Evolutionary conservation across 202 grass and related monocot genomes (phyloP).

Genomic region (Hordeum pubiflorum): DNA sequence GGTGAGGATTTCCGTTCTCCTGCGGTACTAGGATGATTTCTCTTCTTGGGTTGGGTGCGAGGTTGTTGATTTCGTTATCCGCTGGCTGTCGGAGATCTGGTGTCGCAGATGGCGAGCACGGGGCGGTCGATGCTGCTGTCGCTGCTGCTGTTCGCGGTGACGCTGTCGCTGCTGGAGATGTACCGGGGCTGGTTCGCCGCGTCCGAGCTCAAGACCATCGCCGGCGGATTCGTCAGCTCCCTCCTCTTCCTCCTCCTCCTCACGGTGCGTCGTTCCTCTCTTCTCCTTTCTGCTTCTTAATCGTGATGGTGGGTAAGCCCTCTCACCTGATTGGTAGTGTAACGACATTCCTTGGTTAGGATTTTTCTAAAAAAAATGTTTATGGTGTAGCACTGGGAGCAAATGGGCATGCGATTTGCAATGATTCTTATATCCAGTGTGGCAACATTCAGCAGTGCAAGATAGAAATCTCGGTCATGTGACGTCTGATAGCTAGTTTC

Average conservation of each 20-base stretch:
- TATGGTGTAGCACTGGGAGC: not conserved
- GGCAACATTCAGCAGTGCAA: not conserved
- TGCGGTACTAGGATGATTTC: no score
- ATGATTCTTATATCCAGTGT: not conserved
- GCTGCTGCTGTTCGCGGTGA: conserved; percentile 67
- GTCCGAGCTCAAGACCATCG: conserved; percentile 88
- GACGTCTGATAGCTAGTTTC: not conserved
- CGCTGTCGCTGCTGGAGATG: conserved; percentile 88
- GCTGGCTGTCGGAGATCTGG: not conserved
- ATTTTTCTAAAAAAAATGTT: not conserved
- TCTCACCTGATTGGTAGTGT: not conserved
- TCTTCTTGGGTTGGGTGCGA: not conserved
- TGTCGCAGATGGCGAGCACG: conserved; percentile 49
- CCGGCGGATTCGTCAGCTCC: conserved; percentile 74
- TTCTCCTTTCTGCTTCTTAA: not conserved
- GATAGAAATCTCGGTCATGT: not conserved
- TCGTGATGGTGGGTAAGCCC: not conserved
- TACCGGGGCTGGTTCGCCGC: conserved; percentile 66
- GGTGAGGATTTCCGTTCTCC: not conserved
- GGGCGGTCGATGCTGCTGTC: conserved; percentile 78
- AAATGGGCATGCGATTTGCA: not conserved
- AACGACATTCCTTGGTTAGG: not conserved
- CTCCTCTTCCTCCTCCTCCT: conserved; percentile 76
- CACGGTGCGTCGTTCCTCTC: conserved; percentile 44
- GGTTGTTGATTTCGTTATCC: not conserved